Evolutionary conservation across 139 green algal genomes (phyloP), one percentile per base, ranked within the genome.

Genomic region (Chlamydomonas sphaeroides): DNA sequence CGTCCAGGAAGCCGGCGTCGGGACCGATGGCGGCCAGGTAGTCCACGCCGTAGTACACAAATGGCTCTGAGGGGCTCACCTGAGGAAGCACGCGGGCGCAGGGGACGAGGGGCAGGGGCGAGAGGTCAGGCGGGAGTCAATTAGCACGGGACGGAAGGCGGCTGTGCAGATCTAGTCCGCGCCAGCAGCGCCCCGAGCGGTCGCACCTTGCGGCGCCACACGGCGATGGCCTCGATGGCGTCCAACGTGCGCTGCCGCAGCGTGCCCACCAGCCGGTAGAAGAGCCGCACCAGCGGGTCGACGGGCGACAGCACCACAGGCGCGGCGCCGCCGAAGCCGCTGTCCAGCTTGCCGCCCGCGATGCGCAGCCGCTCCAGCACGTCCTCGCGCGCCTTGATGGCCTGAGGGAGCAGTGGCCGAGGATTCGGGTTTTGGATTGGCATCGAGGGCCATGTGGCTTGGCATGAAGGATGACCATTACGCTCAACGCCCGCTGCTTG

Each of bases 371-470:
- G 79, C 39, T 92, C 89, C 33, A 90, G n/a, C 18, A 86, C 84
- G 59, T 90, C 89, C 70, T 90, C 89, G 28, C 89, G 80, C 10
- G 77, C 78, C 68, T 92, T 89, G 73, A 90, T 87, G 61, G 87
- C 73, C 78, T 86, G 73, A n/a, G n/a, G n/a, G 65, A 14, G 36
- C 21, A 25, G 14, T 1, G 65, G 36, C 21, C 25, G 65, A 53
- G 3, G 35, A 5, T 5, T 6, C 10, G 17, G n/a, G 63, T 18
- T 6, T 17, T 6, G 45, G 5, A n/a, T 4, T 30, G 32, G 20
- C 18, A 48, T 18, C 14, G n/a, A n/a, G 10, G 45, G 45, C 45
- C 2, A 56, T 56, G 2, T 56, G 7, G 6, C 8, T 56, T 32
- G 56, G 18, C n/a, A 62, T 62, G 21, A 28, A 61, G 51, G n/a